A percentile compares a stretch with the other conserved stretches of the same genome.
Evolutionary conservation across 108 stramenopile genomes (phyloP).

Genomic region (Skeletonema potamos): DNA sequence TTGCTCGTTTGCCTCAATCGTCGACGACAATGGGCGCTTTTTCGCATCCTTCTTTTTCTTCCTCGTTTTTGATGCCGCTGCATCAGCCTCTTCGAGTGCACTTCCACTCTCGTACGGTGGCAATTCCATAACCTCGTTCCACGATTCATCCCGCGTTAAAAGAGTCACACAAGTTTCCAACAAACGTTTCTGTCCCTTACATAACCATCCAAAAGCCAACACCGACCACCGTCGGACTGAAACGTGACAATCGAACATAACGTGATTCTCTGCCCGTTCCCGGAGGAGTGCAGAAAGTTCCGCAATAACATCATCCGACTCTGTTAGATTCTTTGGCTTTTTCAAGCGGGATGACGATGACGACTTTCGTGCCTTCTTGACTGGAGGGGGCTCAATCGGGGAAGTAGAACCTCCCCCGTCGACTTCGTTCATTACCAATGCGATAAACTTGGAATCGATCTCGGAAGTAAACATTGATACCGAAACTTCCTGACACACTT

Average conservation of each 20-base stretch:
- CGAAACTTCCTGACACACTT: constrained; percentile 21
- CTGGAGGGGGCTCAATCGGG: constrained; percentile 9
- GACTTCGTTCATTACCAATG: constrained; percentile 3
- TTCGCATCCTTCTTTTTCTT: constrained; percentile 26
- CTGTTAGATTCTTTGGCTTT: constrained; percentile 2
- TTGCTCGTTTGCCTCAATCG: neutral
- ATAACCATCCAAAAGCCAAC: constrained; percentile 46
- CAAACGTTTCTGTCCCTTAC: constrained; percentile 34
- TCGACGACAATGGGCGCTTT: neutral
- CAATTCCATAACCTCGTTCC: constrained; percentile 27
- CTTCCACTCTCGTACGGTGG: neutral
- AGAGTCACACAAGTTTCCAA: constrained; percentile 29
- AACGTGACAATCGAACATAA: constrained; percentile 41
- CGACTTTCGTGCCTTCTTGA: constrained; percentile 13
- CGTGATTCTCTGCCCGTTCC: constrained; percentile 26
- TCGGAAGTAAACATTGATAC: constrained; percentile 13
- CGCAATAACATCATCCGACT: neutral
- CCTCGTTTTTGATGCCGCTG: constrained; percentile 1
- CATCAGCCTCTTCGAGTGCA: neutral
- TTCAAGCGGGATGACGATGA: neutral
- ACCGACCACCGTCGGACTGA: constrained; percentile 44
- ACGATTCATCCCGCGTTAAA: constrained; percentile 19
- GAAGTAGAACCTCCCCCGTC: neutral
- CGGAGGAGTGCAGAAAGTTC: constrained; percentile 28
- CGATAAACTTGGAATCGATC: constrained; percentile 16